phyloP scores from a whole-genome alignment of 352 stramenopile species.

The Phytopythium montanum region DNA sequence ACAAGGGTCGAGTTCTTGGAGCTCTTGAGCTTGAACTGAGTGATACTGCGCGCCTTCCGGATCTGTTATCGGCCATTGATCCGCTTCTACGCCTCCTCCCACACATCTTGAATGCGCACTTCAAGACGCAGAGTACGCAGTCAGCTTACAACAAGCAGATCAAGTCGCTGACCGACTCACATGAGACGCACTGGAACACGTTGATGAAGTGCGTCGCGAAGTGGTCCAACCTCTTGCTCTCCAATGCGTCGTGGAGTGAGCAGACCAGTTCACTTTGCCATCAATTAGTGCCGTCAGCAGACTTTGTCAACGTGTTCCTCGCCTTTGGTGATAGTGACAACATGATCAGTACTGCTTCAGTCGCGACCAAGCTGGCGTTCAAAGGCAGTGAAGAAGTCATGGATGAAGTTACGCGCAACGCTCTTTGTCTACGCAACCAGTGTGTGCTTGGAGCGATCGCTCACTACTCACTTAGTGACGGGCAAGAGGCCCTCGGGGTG shows the following conservation, averaged over 20 bases:
- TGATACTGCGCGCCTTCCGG: neutral
- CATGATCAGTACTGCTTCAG: neutral
- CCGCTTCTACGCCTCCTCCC: neutral
- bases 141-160: neutral
- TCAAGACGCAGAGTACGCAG: neutral
- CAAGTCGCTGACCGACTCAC: neutral
- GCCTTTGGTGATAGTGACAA: neutral
- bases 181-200: neutral
- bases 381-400: neutral
- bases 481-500: neutral
- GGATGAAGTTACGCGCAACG: neutral
- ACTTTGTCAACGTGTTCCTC: constrained; percentile 8
- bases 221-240: neutral
- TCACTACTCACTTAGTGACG: neutral
- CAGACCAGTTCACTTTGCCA: neutral
- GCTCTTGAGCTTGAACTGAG: neutral
- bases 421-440: neutral
- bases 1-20: neutral
- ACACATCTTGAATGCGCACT: neutral
- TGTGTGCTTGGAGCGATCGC: neutral
- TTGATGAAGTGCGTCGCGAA: neutral
- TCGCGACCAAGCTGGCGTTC: neutral
- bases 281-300: neutral
- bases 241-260: neutral
- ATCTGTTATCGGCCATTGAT: neutral